Base-by-base conservation (phyloP, 2,329 filamentous ascomycete genomes). In the Alternaria tenuissima region DNA sequence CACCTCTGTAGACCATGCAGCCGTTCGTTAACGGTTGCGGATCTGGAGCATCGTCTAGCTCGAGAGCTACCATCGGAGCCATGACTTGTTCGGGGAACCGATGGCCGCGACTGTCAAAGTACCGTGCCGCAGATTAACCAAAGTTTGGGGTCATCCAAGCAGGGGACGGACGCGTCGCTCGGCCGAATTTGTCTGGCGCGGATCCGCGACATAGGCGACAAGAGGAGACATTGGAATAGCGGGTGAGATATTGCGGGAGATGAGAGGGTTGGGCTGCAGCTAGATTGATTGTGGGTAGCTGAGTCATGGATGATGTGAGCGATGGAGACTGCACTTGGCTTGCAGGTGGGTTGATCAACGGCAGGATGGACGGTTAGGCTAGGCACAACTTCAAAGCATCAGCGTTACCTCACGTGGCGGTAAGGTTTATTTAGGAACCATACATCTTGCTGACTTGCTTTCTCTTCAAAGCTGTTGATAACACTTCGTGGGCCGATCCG, bases 171-270 rank as follows among this genome's bases (percentile, higher is more conserved):
- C 30, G 46, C 22, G 14, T 34, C 46, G 30, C 30, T 34, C 18
- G 30, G 30, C 46, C 46, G 5, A 16, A 24, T n/a, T 4, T 6
- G 16, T 22, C 5, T 48, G 12, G 18, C 46, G 46, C 14, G 12
- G 22, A 48, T n/a, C 46, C 20, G 46, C 30, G 32, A 36, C 11
- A 42, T 42, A 12, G 12, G 7, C 39, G 39, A 20, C 12, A 14
- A 7, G 12, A 24, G 39, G 1, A 1, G 59, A 55, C 58, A 56
- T 7, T 42, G 47, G 47, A 57, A 18, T 28, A 47, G 32, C 32
- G 42, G 26, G n/a, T 48, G 9, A 24, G 20, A 24, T 42, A 8
- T 42, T 16, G 20, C 20, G 20, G 39, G 39, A 42, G 39, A 42
- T 42, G 20, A 42, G 11, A 24, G 20, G 6, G 20, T 7, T 42